Percentiles rank a stretch among this genome's conserved stretches.
Conservation (phyloP, 495 filamentous ascomycete species). For the Chaetomium tenue region DNA sequence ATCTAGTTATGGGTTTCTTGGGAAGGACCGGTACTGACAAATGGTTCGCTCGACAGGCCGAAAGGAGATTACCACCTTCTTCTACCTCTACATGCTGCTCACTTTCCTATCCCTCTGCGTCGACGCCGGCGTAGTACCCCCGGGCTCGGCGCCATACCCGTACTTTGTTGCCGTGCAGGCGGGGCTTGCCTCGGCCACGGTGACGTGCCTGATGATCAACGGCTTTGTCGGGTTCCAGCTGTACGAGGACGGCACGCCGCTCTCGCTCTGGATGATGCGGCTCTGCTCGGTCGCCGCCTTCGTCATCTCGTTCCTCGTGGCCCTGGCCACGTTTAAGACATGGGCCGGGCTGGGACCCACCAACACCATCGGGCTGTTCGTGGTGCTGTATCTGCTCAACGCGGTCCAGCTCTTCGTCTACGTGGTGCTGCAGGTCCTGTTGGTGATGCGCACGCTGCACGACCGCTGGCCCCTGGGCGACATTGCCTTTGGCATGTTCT, state of each 20-base stretch:
- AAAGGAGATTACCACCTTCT: slow-evolving; percentile 97
- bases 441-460: slow-evolving; percentile 86
- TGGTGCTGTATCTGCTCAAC: slow-evolving; percentile 89
- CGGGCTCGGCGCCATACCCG: slow-evolving; percentile 72
- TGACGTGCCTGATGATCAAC: slow-evolving; percentile 89
- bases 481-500: slow-evolving; percentile 86
- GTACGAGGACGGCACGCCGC: slow-evolving; percentile 95
- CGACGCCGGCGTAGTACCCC: slow-evolving; percentile 89
- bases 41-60: slow-evolving; percentile 60
- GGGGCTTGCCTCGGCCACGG: slow-evolving; percentile 85
- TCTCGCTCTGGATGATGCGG: slow-evolving; percentile 92
- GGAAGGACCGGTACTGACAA: background rate
- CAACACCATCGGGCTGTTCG: slow-evolving; percentile 84
- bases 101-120: slow-evolving; percentile 86
- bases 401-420: slow-evolving; percentile 83
- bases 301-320: slow-evolving; percentile 78
- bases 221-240: slow-evolving; percentile 98
- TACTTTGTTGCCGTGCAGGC: slow-evolving; percentile 90
- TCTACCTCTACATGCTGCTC: slow-evolving; percentile 91
- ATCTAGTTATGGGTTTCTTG: background rate
- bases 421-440: slow-evolving; percentile 78
- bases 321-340: slow-evolving; percentile 87
- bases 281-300: slow-evolving; percentile 77
- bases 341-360: slow-evolving; percentile 83
- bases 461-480: slow-evolving; percentile 95